Base-by-base conservation (phyloP, 2,329 filamentous ascomycete genomes). In the Neonectria punicea region DNA sequence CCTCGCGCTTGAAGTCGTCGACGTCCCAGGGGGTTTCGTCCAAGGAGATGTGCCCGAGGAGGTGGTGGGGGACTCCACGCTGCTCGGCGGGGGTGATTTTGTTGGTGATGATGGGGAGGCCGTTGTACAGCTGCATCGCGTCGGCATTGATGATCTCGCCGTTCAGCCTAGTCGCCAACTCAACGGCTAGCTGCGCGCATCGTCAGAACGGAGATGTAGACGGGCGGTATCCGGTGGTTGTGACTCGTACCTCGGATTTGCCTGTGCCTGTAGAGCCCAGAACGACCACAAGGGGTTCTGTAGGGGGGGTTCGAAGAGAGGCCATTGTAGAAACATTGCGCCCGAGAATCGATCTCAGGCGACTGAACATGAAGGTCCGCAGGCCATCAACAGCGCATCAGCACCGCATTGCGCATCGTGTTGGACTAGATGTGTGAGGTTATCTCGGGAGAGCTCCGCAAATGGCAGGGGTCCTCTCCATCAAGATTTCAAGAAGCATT, bases 61-160 rank as follows among this genome's bases (percentile, higher is more conserved):
- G 83, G 78, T 99, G 95, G 76, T 99, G 96, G 4, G 92, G 91
- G 11, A 99, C 85, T 10, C 91, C 93, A 66, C 91, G 87, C 74
- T 90, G 90, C 77, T 98, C 95, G 20, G 89, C 85, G 1, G 76
- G 57, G 0, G 92, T 88, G 63, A 98, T 92, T 77, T 98, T 97
- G 79, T 99, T 99, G 28, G 96, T 99, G 72, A 98, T 95, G 68
- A 98, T 91, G 5, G 96, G 94, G 47, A 99, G 83, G 3, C 96
- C 96, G 58, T 88, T 87, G 79, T 99, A 99, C 81, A 99, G 90
- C 78, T 99, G 96, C 94, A 99, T 97, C 43, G 96, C 96, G 84
- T 99, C 96, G 51, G 93, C 93, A 77, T 99, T 99, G 81, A 99
- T 94, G 57, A 99, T 88, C 79, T 99, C 96, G 75, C 97, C 96